Conservation (phyloP, 345 rosid species). For the Brassica carinata region DNA sequence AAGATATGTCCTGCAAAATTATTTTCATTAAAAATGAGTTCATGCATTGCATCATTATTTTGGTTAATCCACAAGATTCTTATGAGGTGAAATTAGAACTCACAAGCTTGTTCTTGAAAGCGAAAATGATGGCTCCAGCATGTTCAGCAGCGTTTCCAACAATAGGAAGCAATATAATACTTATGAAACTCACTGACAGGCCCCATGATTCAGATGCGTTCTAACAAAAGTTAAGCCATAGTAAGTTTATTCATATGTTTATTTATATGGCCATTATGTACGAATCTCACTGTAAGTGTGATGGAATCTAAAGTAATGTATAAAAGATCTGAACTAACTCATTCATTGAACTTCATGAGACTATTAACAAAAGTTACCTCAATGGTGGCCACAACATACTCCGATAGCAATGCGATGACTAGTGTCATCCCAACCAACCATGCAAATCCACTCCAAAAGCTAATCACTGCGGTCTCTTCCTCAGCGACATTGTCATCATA, state of each 20-base stretch:
- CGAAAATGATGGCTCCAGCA: slow-evolving; percentile 88
- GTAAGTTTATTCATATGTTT: background rate
- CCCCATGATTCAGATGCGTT: slow-evolving; percentile 86
- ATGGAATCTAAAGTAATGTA: background rate
- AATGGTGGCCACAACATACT: slow-evolving; percentile 91
- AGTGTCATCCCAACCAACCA: slow-evolving; percentile 91
- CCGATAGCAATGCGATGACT: slow-evolving; percentile 77
- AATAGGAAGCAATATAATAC: slow-evolving; percentile 87
- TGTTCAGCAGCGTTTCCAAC: slow-evolving; percentile 98
- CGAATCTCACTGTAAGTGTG: background rate
- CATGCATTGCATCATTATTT: slow-evolving; percentile 14
- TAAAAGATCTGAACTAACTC: background rate
- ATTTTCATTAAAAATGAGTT: slow-evolving; percentile 19
- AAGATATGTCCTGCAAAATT: slow-evolving; percentile 68
- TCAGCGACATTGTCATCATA: slow-evolving; percentile 46
- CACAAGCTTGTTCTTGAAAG: slow-evolving; percentile 89
- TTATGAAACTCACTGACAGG: slow-evolving; percentile 87
- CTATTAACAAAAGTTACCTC: slow-evolving; percentile 56
- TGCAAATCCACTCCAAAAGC: slow-evolving; percentile 82
- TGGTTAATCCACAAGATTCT: background rate
- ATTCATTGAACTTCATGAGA: background rate
- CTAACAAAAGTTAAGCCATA: slow-evolving; percentile 31
- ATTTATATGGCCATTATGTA: background rate
- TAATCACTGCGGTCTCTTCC: slow-evolving; percentile 68
- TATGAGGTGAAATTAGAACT: background rate